phyloP scores from a whole-genome alignment of 495 filamentous ascomycete species.

The Copromyces sp. region DNA sequence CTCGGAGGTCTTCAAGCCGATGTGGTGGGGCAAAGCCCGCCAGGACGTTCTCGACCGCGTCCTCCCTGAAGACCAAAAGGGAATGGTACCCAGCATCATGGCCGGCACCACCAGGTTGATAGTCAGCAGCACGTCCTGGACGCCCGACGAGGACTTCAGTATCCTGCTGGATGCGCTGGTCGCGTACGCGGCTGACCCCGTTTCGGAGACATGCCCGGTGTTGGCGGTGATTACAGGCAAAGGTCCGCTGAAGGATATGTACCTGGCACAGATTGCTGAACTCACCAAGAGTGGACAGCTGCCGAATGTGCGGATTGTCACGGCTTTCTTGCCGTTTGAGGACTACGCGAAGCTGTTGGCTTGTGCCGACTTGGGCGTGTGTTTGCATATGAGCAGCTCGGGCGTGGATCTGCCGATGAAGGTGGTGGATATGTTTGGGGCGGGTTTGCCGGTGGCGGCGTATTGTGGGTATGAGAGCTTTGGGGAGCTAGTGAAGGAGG shows the following conservation, averaged over 20 bases:
- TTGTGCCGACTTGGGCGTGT: conserved; percentile 81
- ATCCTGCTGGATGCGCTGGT: conserved; percentile 78
- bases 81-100: conserved; percentile 46
- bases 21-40: conserved; percentile 39
- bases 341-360: conserved; percentile 86
- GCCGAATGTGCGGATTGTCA: conserved; percentile 56
- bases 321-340: conserved; percentile 69
- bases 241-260: conserved; percentile 71
- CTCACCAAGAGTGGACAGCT: conserved; percentile 52
- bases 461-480: conserved; percentile 78
- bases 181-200: conserved; percentile 42
- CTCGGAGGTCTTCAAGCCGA: conserved; percentile 66
- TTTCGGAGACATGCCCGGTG: conserved; percentile 20
- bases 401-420: conserved; percentile 99
- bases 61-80: conserved; percentile 37
- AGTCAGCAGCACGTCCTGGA: conserved; percentile 93
- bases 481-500: conserved; percentile 74
- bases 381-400: conserved; percentile 83
- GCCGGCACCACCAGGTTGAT: conserved; percentile 51
- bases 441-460: conserved; percentile 81
- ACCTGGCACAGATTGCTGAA: conserved; percentile 50
- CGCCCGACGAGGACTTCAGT: conserved; percentile 89
- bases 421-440: conserved; percentile 97
- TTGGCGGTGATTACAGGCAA: conserved; percentile 89
- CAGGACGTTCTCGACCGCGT: conserved; percentile 49